Percentiles rank a stretch among this genome's conserved stretches.
Evolutionary conservation across 352 stramenopile species (phyloP).

Genomic region (Pythium phragmiticola): DNA sequence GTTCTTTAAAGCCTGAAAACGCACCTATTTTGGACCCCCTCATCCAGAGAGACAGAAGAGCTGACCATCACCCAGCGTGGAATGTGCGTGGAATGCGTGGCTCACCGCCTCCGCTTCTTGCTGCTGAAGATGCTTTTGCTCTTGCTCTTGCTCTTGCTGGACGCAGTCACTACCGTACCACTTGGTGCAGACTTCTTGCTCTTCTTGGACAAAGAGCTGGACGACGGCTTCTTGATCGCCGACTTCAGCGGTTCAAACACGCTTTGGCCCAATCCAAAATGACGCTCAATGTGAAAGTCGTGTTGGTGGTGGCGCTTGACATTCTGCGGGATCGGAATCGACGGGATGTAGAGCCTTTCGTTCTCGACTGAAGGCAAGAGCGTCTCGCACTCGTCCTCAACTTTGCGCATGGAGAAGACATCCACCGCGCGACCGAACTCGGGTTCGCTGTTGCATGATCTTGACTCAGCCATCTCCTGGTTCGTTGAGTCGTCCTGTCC

Average conservation of each 20-base stretch:
- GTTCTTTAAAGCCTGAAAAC: no score
- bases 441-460: background rate
- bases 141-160: slow-evolving; percentile 9
- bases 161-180: background rate
- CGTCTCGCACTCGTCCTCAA: slow-evolving; percentile 21
- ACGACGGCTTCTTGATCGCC: slow-evolving; percentile 40
- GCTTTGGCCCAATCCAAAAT: slow-evolving; percentile 70
- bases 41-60: background rate
- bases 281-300: slow-evolving; percentile 61
- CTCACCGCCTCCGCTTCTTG: slow-evolving; percentile 47
- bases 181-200: slow-evolving; percentile 30
- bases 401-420: slow-evolving; percentile 38
- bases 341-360: slow-evolving; percentile 45
- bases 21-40: no score
- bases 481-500: slow-evolving; percentile 25
- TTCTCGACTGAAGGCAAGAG: slow-evolving; percentile 28
- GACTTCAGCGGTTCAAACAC: slow-evolving; percentile 68
- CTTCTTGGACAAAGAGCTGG: slow-evolving; percentile 23
- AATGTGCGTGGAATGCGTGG: background rate
- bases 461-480: background rate
- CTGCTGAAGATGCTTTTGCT: slow-evolving; percentile 30
- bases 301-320: slow-evolving; percentile 51
- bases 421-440: slow-evolving; percentile 29
- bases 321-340: slow-evolving; percentile 61
- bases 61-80: background rate